A percentile compares a stretch with the other conserved stretches of the same genome.
Evolutionary conservation across 164 flowering plant genomes (phyloP).

Genomic region (Tetracentron sinense): DNA sequence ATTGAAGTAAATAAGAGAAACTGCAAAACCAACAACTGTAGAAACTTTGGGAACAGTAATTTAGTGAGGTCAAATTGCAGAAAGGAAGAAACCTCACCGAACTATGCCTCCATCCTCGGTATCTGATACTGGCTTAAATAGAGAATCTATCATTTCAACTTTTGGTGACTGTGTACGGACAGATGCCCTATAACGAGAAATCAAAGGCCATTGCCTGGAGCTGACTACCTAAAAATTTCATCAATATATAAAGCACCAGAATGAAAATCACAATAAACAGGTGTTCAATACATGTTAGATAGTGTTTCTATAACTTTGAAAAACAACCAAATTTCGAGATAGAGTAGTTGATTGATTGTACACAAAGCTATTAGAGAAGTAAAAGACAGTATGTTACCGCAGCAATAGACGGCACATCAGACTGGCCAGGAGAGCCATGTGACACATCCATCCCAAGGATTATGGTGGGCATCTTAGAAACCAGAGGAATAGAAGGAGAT

Average conservation of each 20-base stretch:
- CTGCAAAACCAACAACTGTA: no score
- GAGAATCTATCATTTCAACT: conserved; percentile 70
- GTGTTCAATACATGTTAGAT: no score
- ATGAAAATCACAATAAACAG: no score
- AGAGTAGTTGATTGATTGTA: no score
- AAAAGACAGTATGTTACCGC: conserved; percentile 46
- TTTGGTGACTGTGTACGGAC: conserved; percentile 94
- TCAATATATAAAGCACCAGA: no score
- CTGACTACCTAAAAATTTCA: conserved; percentile 61
- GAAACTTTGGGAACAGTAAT: background rate
- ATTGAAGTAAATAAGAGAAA: no score
- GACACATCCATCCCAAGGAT: conserved; percentile 97
- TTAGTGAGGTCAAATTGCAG: background rate
- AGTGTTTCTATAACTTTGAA: no score
- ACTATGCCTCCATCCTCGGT: conserved; percentile 65
- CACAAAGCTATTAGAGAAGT: background rate
- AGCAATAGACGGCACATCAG: conserved; percentile 88
- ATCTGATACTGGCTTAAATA: conserved; percentile 48
- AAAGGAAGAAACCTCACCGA: conserved; percentile 27
- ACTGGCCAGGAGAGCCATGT: conserved; percentile 91
- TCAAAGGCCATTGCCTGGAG: conserved; percentile 80
- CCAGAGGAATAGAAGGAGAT: conserved; percentile 44
- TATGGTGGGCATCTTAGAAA: conserved; percentile 63
- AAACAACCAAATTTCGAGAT: no score
- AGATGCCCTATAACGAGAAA: conserved; percentile 74